Conservation (phyloP, 23 red algal genomes). For the Agarophyton chilense region DNA sequence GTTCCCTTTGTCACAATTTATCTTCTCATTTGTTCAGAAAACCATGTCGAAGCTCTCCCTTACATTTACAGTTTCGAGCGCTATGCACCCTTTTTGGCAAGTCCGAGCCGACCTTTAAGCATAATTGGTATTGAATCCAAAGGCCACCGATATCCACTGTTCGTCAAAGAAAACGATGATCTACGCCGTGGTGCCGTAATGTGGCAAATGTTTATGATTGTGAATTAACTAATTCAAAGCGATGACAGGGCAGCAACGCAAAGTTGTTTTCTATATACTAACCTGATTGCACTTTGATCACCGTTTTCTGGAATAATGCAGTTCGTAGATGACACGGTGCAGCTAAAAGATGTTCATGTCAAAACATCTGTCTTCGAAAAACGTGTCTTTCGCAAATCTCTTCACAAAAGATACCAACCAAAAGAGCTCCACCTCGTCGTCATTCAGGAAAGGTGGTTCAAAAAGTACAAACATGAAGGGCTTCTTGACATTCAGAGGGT, state of each 20-base stretch:
- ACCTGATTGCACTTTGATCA: slow-evolving; percentile 86
- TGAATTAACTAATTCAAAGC: slow-evolving; percentile 82
- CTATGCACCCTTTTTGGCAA: slow-evolving; percentile 32
- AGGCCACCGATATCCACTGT: slow-evolving; percentile 71
- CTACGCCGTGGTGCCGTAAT: slow-evolving; percentile 94
- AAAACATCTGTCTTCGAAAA: not conserved
- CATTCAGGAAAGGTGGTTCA: slow-evolving; percentile 7
- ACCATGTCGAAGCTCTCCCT: slow-evolving; percentile 12
- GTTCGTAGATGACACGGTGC: slow-evolving; percentile 63
- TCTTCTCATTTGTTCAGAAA: slow-evolving; percentile 34
- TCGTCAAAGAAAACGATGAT: slow-evolving; percentile 97
- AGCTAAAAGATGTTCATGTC: slow-evolving; percentile 49
- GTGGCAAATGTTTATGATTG: slow-evolving; percentile 93
- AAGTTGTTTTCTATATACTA: slow-evolving; percentile 73
- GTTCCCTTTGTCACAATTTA: slow-evolving; percentile 69
- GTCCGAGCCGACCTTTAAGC: slow-evolving; percentile 52
- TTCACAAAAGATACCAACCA: slow-evolving; percentile 62
- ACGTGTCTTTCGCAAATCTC: not conserved
- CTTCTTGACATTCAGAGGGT: not conserved
- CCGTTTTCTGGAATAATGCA: slow-evolving; percentile 88
- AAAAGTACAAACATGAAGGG: not conserved
- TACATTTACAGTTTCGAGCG: slow-evolving; percentile 53
- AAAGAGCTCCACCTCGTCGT: slow-evolving; percentile 27
- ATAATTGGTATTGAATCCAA: slow-evolving; percentile 77
- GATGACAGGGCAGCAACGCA: slow-evolving; percentile 60